These are phyloP conservation scores for Sporisorium iseilematis-ciliati DNA, from an alignment of 1,284 basidiomycete genomes.

Conservation along the genomic window DNA sequence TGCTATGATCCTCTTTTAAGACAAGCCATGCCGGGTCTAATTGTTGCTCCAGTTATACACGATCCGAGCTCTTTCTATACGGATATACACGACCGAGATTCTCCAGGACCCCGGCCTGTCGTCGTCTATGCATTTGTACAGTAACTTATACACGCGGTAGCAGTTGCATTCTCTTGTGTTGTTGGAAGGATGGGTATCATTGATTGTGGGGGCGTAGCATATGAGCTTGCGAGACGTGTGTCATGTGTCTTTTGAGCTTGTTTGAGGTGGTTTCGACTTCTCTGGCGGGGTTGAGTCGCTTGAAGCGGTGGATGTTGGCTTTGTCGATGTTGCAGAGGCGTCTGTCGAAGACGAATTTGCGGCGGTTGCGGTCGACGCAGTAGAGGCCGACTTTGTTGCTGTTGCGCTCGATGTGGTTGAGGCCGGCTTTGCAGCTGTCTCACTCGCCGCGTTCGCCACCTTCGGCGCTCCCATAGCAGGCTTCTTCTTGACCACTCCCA, in stretches of 20 bases:
- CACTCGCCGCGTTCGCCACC: not conserved
- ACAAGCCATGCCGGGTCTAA: not conserved
- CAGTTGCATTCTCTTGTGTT: not conserved
- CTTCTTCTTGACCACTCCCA: constrained; percentile 52
- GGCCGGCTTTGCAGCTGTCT: not conserved
- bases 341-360: not conserved
- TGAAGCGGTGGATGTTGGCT: not conserved
- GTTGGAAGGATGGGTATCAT: not conserved
- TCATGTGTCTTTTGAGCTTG: not conserved
- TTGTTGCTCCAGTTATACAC: not conserved
- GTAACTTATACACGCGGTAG: not conserved
- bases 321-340: not conserved
- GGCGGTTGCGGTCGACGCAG: not conserved
- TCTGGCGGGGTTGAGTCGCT: too few species aligned
- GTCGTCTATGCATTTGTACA: not conserved
- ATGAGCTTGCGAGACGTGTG: not conserved
- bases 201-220: not conserved
- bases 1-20: too few species aligned
- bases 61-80: not conserved
- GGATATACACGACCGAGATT: not conserved
- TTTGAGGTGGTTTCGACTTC: not conserved
- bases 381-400: not conserved
- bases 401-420: not conserved
- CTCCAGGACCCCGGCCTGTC: not conserved
- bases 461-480: not conserved